Conservation (phyloP, 306 rosid genomes). For the Prunus campanulata region DNA sequence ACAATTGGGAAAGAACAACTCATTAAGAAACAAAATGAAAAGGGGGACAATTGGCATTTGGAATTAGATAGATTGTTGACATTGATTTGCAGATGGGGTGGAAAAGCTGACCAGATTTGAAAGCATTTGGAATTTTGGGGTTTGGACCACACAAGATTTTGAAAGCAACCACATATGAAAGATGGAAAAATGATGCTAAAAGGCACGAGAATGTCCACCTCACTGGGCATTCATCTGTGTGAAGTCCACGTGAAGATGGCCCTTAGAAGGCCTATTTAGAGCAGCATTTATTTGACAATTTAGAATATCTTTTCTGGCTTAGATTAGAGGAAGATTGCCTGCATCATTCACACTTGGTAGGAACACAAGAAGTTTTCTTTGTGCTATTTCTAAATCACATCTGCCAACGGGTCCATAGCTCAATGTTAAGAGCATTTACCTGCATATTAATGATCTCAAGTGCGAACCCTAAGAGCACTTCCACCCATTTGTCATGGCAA, state of each 20-base stretch:
- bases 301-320: not conserved
- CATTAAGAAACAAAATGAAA: not conserved
- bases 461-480: no score
- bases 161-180: not conserved
- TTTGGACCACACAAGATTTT: constrained; percentile 23
- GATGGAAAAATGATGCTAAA: not conserved
- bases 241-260: constrained; percentile 41
- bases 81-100: not conserved
- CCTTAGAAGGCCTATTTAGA: constrained; percentile 3
- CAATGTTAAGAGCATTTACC: no score
- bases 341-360: not conserved
- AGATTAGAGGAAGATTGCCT: not conserved
- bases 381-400: no score
- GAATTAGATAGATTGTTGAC: not conserved
- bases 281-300: not conserved
- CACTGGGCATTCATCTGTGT: constrained; percentile 12
- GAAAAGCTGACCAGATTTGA: not conserved
- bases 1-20: not conserved
- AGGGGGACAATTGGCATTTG: not conserved
- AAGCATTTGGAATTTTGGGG: not conserved
- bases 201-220: constrained; percentile 21
- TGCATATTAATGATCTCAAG: no score
- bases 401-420: no score
- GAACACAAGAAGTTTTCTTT: no score
- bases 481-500: no score